These are phyloP conservation scores for Leishmania turanica DNA, from an alignment of 208 protist genomes.

Conservation along the genomic window DNA sequence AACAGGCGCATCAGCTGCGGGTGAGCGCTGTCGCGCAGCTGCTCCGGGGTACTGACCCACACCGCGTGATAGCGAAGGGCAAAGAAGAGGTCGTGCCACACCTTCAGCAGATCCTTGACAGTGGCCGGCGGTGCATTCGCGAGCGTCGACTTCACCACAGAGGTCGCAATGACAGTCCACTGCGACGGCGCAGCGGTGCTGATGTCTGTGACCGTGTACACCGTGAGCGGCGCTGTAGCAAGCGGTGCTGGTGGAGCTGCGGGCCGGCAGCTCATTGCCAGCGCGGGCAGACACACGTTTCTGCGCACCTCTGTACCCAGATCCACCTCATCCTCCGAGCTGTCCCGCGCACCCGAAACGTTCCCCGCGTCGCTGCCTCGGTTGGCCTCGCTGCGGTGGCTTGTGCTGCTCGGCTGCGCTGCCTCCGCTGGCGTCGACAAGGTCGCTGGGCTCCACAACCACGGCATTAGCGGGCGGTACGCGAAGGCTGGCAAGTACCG, in stretches of 20 bases:
- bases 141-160: neutral
- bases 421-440: neutral
- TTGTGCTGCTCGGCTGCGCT: neutral
- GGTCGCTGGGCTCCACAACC: slow-evolving; percentile 41
- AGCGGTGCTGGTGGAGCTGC: neutral
- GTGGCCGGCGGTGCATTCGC: neutral
- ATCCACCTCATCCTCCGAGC: neutral
- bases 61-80: slow-evolving; percentile 29
- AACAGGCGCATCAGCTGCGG: slow-evolving; percentile 26
- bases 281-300: slow-evolving; percentile 7
- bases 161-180: slow-evolving; percentile 6
- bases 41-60: slow-evolving; percentile 8
- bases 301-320: slow-evolving; percentile 13
- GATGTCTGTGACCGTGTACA: slow-evolving; percentile 12
- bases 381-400: neutral
- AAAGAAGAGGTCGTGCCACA: slow-evolving; percentile 67
- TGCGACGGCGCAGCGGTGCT: slow-evolving; percentile 5
- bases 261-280: neutral
- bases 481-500: slow-evolving; percentile 52
- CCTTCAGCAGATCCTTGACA: slow-evolving; percentile 12
- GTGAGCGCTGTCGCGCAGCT: slow-evolving; percentile 20
- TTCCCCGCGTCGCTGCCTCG: neutral
- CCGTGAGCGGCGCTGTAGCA: neutral
- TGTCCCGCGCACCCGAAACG: neutral
- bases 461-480: slow-evolving; percentile 47